Evolutionary conservation across 2,329 filamentous ascomycete genomes (phyloP).

Genomic region (Phyllosticta capitalensis): DNA sequence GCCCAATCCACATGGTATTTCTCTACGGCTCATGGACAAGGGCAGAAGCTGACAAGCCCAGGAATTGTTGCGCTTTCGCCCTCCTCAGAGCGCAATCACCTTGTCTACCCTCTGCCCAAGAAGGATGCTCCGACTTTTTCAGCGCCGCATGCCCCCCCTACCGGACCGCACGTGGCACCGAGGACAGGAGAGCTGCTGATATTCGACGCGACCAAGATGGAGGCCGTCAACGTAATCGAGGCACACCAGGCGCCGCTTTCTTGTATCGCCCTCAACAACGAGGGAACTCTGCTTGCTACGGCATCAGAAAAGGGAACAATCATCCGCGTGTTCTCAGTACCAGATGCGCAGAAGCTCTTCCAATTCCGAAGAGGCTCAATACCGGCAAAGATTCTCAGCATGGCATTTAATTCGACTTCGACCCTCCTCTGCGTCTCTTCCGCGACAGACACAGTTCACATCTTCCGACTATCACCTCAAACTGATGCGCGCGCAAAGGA

Average conservation of each 20-base stretch:
- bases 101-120: constrained; percentile 81
- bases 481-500: neutral
- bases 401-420: constrained; percentile 95
- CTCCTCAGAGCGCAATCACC: constrained; percentile 90
- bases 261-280: constrained; percentile 82
- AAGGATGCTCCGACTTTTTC: constrained; percentile 40
- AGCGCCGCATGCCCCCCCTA: constrained; percentile 74
- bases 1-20: constrained; percentile 67
- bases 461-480: constrained; percentile 61
- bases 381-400: constrained; percentile 92
- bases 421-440: constrained; percentile 93
- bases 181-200: constrained; percentile 88
- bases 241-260: constrained; percentile 88
- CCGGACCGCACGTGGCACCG: constrained; percentile 62
- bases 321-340: constrained; percentile 89
- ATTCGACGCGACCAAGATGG: constrained; percentile 80
- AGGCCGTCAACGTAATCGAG: constrained; percentile 91
- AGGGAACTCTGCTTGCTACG: constrained; percentile 84
- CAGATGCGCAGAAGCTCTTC: constrained; percentile 83
- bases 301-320: constrained; percentile 97
- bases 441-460: constrained; percentile 90
- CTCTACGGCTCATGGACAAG: neutral
- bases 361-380: constrained; percentile 95
- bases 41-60: constrained; percentile 21
- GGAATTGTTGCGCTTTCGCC: constrained; percentile 89